These are phyloP conservation scores for Davidsoniella neocaledoniae DNA, from an alignment of 2,329 filamentous ascomycete genomes.

Conservation along the genomic window DNA sequence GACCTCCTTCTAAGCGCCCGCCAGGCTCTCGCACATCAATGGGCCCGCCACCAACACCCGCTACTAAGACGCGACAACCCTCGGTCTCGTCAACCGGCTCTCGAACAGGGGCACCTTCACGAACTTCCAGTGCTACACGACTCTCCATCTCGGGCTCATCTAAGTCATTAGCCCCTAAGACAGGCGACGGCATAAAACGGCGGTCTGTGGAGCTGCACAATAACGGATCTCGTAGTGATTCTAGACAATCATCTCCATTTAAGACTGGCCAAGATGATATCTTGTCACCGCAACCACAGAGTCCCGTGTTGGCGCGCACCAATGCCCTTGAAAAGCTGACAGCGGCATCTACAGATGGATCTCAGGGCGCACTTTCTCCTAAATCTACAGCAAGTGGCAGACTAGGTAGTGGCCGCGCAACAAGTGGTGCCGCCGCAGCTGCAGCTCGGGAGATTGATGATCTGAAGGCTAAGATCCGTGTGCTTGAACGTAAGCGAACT, in stretches of 20 bases:
- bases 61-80: slow-evolving; percentile 27
- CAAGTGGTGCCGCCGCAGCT: slow-evolving; percentile 30
- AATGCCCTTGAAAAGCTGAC: slow-evolving; percentile 29
- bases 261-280: slow-evolving; percentile 34
- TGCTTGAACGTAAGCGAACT: slow-evolving; percentile 71
- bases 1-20: slow-evolving; percentile 18
- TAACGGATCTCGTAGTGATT: neutral
- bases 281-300: slow-evolving; percentile 31
- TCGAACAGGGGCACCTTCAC: slow-evolving; percentile 20
- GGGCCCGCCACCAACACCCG: slow-evolving; percentile 43
- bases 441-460: slow-evolving; percentile 62
- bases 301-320: slow-evolving; percentile 33
- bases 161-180: slow-evolving; percentile 3
- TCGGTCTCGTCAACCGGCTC: slow-evolving; percentile 27
- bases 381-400: slow-evolving; percentile 14
- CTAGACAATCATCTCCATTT: slow-evolving; percentile 18
- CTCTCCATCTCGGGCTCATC: slow-evolving; percentile 6
- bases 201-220: slow-evolving; percentile 25
- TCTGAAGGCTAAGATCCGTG: slow-evolving; percentile 68
- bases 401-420: slow-evolving; percentile 16
- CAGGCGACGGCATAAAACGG: slow-evolving; percentile 19
- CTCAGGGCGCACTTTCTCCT: slow-evolving; percentile 17
- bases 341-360: slow-evolving; percentile 11
- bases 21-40: slow-evolving; percentile 44
- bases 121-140: slow-evolving; percentile 22